phyloP scores from a whole-genome alignment of 805 yeast species.

The Spathaspora sp. region DNA sequence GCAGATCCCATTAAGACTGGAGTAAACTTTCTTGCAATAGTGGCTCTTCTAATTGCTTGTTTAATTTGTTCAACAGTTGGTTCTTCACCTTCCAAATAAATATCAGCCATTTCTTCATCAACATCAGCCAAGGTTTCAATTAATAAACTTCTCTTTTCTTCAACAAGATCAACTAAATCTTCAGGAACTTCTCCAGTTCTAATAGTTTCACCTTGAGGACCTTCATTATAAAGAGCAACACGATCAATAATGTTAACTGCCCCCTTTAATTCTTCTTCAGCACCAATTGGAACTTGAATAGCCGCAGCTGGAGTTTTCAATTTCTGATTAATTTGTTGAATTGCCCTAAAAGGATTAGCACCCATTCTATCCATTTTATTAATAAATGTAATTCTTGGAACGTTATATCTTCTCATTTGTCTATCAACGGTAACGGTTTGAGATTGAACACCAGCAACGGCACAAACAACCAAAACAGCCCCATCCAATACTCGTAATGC shows the following conservation, averaged over 20 bases:
- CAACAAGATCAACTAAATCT: conserved; percentile 75
- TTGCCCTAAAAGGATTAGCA: conserved; percentile 92
- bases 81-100: conserved; percentile 83
- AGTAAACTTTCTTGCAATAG: conserved; percentile 92
- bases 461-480: conserved; percentile 97
- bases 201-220: conserved; percentile 81
- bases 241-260: conserved; percentile 88
- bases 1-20: conserved; percentile 99
- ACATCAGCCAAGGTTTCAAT: conserved; percentile 97
- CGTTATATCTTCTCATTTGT: conserved; percentile 97
- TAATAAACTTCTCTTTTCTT: conserved; percentile 80
- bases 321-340: conserved; percentile 84
- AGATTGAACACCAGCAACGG: conserved; percentile 97
- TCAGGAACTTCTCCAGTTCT: conserved; percentile 65
- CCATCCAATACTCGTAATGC: conserved; percentile 98
- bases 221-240: conserved; percentile 85
- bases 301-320: conserved; percentile 95
- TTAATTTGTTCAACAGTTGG: conserved; percentile 83
- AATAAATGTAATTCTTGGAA: conserved; percentile 93
- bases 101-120: conserved; percentile 94
- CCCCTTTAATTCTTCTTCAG: conserved; percentile 81
- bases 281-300: conserved; percentile 95
- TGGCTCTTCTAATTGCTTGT: conserved; percentile 87
- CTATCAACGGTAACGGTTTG: conserved; percentile 98
- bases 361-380: conserved; percentile 99